These are phyloP conservation scores for Ophiostoma fasciatum DNA, from an alignment of 2,329 filamentous ascomycete genomes.

Conservation along the genomic window DNA sequence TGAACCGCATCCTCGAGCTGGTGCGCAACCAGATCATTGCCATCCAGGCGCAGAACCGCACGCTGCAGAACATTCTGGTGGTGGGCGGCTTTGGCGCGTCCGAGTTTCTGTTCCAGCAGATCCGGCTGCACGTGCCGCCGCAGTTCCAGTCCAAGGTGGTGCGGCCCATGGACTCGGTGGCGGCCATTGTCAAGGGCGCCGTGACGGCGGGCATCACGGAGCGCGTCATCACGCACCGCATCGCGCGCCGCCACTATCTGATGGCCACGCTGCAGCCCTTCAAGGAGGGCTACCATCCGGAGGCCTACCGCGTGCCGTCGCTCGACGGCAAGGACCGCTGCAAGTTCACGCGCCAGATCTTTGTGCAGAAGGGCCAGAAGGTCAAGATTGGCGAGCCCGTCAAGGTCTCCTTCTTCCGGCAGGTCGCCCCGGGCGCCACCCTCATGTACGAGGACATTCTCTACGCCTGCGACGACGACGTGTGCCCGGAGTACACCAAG, in stretches of 20 bases:
- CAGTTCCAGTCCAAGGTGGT: slow-evolving; percentile 99
- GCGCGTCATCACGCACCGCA: slow-evolving; percentile 88
- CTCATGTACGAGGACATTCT: slow-evolving; percentile 99
- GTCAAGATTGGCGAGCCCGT: slow-evolving; percentile 99
- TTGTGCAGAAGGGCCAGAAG: slow-evolving; percentile 95
- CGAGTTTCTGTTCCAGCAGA: slow-evolving; percentile 98
- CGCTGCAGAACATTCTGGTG: slow-evolving; percentile 88
- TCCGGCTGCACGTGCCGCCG: slow-evolving; percentile 93
- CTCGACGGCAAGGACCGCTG: slow-evolving; percentile 94
- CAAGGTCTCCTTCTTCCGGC: slow-evolving; percentile 97
- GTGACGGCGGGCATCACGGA: slow-evolving; percentile 97
- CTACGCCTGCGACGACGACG: slow-evolving; percentile 94
- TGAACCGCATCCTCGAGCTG: slow-evolving; percentile 90
- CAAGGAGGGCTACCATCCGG: slow-evolving; percentile 96
- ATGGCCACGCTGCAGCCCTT: slow-evolving; percentile 98
- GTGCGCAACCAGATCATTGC: slow-evolving; percentile 98
- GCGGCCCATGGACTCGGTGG: slow-evolving; percentile 95
- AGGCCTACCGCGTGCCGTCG: slow-evolving; percentile 92
- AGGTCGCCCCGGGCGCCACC: slow-evolving; percentile 90
- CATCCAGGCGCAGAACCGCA: slow-evolving; percentile 91
- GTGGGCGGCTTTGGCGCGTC: slow-evolving; percentile 97
- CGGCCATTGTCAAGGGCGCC: slow-evolving; percentile 95
- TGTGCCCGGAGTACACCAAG: slow-evolving; percentile 97
- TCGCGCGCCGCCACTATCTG: slow-evolving; percentile 92
- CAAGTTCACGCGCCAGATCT: slow-evolving; percentile 97